A percentile compares a stretch with the other conserved stretches of the same genome.
Conservation (phyloP, 768 basidiomycete species). For the Scleroderma citrinum region DNA sequence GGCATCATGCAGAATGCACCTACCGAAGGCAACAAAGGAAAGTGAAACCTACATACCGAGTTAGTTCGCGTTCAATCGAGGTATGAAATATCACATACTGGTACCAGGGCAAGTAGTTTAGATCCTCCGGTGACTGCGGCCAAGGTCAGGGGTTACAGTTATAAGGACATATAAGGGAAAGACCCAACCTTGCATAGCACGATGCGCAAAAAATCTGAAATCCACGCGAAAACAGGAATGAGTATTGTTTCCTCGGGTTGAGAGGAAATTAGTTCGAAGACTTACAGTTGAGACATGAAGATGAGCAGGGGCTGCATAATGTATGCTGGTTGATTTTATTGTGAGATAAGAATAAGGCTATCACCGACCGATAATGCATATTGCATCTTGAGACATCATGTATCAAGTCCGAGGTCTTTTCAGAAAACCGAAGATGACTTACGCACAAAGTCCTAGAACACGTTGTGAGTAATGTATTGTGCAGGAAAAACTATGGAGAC, state of each 20-base stretch:
- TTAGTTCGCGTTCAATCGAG: not conserved
- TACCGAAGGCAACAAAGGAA: slow-evolving; percentile 18
- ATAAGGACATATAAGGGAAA: too few species aligned
- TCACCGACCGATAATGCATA: slow-evolving; percentile 18
- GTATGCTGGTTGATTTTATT: not conserved
- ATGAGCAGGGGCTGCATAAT: slow-evolving; percentile 18
- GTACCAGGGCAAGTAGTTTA: slow-evolving; percentile 3
- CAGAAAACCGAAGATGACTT: slow-evolving; percentile 8
- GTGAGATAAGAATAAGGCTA: not conserved
- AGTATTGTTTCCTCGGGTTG: not conserved
- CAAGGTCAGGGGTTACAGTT: not conserved
- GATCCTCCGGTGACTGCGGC: slow-evolving; percentile 18
- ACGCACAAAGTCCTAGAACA: slow-evolving; percentile 25
- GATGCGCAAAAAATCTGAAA: slow-evolving; percentile 20
- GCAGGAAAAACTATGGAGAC: not conserved
- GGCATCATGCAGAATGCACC: not conserved
- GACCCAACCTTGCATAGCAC: slow-evolving; percentile 20
- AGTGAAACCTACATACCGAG: slow-evolving; percentile 10
- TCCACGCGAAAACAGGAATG: not conserved
- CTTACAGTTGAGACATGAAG: slow-evolving; percentile 24
- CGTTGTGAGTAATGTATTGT: not conserved
- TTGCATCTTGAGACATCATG: slow-evolving; percentile 16
- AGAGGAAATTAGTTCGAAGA: not conserved
- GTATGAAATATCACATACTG: slow-evolving; percentile 12
- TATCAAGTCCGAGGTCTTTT: not conserved